Base-by-base conservation (phyloP, 2,329 filamentous ascomycete species). In the Periconia sp. region DNA sequence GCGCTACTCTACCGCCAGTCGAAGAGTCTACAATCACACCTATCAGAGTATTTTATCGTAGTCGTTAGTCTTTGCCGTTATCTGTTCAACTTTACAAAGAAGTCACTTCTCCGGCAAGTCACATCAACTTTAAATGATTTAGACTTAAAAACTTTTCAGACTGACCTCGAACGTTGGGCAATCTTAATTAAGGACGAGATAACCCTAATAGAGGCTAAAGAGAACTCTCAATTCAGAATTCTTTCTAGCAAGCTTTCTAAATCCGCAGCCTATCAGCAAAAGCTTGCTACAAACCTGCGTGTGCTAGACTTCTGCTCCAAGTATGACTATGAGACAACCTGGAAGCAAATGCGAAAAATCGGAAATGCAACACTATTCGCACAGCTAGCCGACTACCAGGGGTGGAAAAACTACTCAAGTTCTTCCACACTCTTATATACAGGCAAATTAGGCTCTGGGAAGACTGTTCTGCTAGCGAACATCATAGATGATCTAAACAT, bases 391-490 rank as follows among this genome's bases (percentile, higher is more conserved):
- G 48, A 57, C 31, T 71, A 70, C 36, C 31, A 48, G 26, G 32
- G 53, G 6, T 71, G 65, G 68, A 71, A 52, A 51, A 26, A 40
- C 12, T n/a, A 28, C 18, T 17, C 36, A 13, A 15, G 40, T 17
- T 51, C 65, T 21, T 50, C 36, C 26, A 71, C 71, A 0, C 43
- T 78, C 0, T 1, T 75, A 0, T 69, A 56, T 21, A 62, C 38
- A 8, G 74, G 73, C 4, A 75, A 72, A 31, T 55, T 78, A 1
- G 74, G 75, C 1, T 71, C 68, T 0, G 74, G 75, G 0, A 78
- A 78, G 42, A 75, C 75, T 0, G 73, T 78, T 1, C 36, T 72
- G 6, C 33, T 77, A 4, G 73, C 75, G 2, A 78, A 76, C 36
- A 65, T 78, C 0, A 61, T 77, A 1, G 54, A 63, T n/a, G 50